phyloP scores from a whole-genome alignment of 257 asterid genomes.

The Datura wrightii region DNA sequence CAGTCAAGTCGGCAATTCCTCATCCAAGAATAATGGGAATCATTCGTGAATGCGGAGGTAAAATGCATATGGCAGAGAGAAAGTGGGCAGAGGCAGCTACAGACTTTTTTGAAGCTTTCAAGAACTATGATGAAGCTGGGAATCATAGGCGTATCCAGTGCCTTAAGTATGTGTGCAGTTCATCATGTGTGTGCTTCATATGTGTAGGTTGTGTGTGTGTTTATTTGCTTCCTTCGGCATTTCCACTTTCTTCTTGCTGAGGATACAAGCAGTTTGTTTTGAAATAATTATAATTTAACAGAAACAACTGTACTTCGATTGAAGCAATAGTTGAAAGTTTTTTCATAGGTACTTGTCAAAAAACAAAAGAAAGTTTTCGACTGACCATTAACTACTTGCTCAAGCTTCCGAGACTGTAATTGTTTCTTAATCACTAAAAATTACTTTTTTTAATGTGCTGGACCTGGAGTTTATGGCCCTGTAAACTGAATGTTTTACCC shows the following conservation, averaged over 20 bases:
- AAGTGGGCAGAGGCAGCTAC: constrained; percentile 98
- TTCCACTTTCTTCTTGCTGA: not conserved
- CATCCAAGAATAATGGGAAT: constrained; percentile 99
- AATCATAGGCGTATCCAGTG: constrained; percentile 96
- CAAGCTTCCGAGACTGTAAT: not conserved
- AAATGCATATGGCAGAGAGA: constrained; percentile 99
- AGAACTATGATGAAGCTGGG: constrained; percentile 98
- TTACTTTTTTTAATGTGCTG: not conserved
- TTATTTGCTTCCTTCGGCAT: not conserved
- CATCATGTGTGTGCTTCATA: not conserved
- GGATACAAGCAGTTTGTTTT: not conserved
- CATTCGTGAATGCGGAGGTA: constrained; percentile 99
- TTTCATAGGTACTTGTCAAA: not conserved
- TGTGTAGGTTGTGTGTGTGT: not conserved
- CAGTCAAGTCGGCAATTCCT: constrained; percentile 98
- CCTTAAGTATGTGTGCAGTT: constrained; percentile 64
- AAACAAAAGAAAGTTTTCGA: not conserved
- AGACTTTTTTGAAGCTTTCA: constrained; percentile 97
- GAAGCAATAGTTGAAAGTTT: not conserved
- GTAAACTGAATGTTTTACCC: not conserved
- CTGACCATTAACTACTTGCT: not conserved
- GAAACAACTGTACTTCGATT: not conserved
- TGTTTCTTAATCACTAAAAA: not conserved
- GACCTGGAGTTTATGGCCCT: constrained; percentile 5
- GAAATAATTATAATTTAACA: not conserved